Conservation (phyloP, 179 eudicot species). For the Pouteria campechiana region DNA sequence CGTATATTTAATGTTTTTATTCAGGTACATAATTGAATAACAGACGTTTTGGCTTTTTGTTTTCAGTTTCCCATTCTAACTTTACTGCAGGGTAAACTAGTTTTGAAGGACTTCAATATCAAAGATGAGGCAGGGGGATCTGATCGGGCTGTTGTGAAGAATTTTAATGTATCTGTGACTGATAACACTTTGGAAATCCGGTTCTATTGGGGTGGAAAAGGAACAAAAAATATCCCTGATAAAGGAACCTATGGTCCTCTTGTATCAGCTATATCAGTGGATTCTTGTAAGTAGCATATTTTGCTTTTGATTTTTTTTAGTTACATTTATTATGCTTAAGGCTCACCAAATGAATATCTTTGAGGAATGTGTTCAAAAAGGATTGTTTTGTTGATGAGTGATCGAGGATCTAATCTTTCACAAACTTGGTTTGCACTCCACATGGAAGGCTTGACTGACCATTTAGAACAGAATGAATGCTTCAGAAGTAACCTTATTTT, state of each 20-base stretch:
- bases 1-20: slow-evolving; percentile 42
- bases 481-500: no score
- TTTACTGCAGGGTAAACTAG: slow-evolving; percentile 24
- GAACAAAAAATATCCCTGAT: slow-evolving; percentile 54
- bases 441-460: no score
- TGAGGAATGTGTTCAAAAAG: no score
- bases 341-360: no score
- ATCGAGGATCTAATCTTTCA: no score
- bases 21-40: no score
- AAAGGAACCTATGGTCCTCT: slow-evolving; percentile 75
- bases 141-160: slow-evolving; percentile 9
- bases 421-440: no score
- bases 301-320: neutral
- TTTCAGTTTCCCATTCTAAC: no score
- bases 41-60: no score
- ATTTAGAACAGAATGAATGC: no score
- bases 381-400: no score
- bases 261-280: slow-evolving; percentile 62
- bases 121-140: slow-evolving; percentile 27
- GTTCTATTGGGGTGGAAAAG: slow-evolving; percentile 65
- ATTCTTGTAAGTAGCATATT: slow-evolving; percentile 39
- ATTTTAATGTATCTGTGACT: slow-evolving; percentile 17
- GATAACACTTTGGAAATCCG: slow-evolving; percentile 44
- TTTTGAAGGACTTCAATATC: slow-evolving; percentile 22
- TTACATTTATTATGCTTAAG: no score